Conservation (phyloP, 306 rosid genomes). For the Castanospermum australe region DNA sequence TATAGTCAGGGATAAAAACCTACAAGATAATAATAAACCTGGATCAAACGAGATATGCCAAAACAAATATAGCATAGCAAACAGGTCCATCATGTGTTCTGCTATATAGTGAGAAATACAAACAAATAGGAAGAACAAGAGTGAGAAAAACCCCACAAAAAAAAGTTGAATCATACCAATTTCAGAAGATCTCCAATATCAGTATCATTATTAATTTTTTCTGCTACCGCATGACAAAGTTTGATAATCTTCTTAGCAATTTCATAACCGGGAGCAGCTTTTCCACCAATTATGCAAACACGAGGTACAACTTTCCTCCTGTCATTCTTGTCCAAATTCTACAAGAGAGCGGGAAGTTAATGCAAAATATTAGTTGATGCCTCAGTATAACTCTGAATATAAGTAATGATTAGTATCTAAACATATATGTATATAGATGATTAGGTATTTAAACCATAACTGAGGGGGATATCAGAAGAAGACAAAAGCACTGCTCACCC, state of each 20-base stretch:
- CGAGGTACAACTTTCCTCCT: slow-evolving; percentile 69
- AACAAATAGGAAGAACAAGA: slow-evolving; percentile 21
- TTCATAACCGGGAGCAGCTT: slow-evolving; percentile 82
- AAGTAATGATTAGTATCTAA: slow-evolving; percentile 9
- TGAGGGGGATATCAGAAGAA: background rate
- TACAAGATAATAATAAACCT: slow-evolving; percentile 32
- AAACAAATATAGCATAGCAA: background rate
- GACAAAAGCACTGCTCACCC: background rate
- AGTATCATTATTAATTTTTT: slow-evolving; percentile 56
- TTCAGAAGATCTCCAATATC: slow-evolving; percentile 72
- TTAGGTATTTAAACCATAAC: background rate
- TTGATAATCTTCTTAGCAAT: slow-evolving; percentile 72
- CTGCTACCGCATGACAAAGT: slow-evolving; percentile 70
- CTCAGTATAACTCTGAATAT: slow-evolving; percentile 8
- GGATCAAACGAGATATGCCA: slow-evolving; percentile 13
- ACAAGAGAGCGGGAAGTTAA: slow-evolving; percentile 19
- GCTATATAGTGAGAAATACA: background rate
- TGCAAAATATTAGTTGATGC: background rate
- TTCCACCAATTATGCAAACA: slow-evolving; percentile 81
- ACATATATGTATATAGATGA: background rate
- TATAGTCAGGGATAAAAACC: slow-evolving; percentile 80
- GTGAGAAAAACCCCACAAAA: background rate
- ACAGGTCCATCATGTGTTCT: background rate
- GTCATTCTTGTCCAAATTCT: slow-evolving; percentile 64
- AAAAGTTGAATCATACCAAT: slow-evolving; percentile 34